Conservation (phyloP, 306 rosid species). For the Macrotyloma uniflorum region DNA sequence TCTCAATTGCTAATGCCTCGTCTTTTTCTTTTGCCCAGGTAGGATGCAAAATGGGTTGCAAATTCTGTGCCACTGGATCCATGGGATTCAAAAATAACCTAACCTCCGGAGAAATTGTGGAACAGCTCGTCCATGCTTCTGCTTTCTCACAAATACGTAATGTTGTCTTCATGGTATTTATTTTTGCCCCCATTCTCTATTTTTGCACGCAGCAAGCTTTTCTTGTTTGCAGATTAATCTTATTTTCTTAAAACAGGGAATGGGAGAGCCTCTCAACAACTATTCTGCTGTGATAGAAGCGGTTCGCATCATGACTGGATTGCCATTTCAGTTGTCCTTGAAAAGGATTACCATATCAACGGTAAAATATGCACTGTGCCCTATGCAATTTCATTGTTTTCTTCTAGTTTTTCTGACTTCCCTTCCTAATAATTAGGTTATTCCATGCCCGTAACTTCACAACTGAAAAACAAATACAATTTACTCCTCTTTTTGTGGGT, state of each 20-base stretch:
- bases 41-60: slow-evolving; percentile 99
- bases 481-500: neutral
- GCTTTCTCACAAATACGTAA: slow-evolving; percentile 74
- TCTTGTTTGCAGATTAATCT: neutral
- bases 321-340: slow-evolving; percentile 79
- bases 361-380: slow-evolving; percentile 43
- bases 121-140: slow-evolving; percentile 92
- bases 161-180: slow-evolving; percentile 86
- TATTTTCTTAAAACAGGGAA: slow-evolving; percentile 66
- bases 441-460: neutral
- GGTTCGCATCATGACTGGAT: slow-evolving; percentile 73
- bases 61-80: slow-evolving; percentile 95
- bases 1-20: neutral
- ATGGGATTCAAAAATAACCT: slow-evolving; percentile 91
- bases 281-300: slow-evolving; percentile 84
- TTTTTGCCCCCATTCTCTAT: neutral
- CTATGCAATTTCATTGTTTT: slow-evolving; percentile 15
- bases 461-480: slow-evolving; percentile 7
- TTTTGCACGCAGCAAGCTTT: neutral
- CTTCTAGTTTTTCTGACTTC: neutral
- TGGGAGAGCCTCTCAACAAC: slow-evolving; percentile 97
- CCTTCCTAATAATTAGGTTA: neutral
- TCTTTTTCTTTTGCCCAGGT: slow-evolving; percentile 49
- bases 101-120: slow-evolving; percentile 81
- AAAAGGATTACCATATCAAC: slow-evolving; percentile 88